Base-by-base conservation (phyloP, 2,329 filamentous ascomycete genomes). In the Colletotrichum cereale region DNA sequence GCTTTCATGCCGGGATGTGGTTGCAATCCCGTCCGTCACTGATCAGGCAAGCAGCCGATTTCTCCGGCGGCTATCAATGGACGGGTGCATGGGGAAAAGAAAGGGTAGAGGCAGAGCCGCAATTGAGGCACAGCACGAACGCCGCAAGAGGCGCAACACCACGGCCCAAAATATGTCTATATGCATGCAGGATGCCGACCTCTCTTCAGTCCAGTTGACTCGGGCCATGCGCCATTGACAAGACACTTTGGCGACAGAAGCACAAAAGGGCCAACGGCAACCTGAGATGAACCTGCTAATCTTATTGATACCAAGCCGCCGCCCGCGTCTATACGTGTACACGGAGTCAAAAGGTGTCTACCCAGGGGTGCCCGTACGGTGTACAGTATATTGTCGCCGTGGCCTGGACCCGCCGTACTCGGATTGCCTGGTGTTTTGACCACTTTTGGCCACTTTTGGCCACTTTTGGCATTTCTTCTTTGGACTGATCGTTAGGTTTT, bases 251-350 rank as follows among this genome's bases (percentile, higher is more conserved):
- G 16, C 31, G 18, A 62, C 26, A n/a, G 16, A n/a, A 68, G n/a
- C 29, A n/a, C 7, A 31, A 26, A 47, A 36, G 10, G 10, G 26
- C n/a, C 60, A 38, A 26, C 60, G 11, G 18, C 21, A 36, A 71
- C 65, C 68, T 71, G 65, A 71, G 68, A 71, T 68, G 68, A 71
- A 71, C 68, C 58, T 63, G 68, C 52, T 68, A 65, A 34, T 71
- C 68, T 26, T 65, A 65, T 65, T 53, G 58, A 65, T 66, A 53
- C 26, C n/a, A 47, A 57, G 60, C 34, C 29, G 36, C 18, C 24
- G 29, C 38, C 24, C 29, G 61, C 53, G 21, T 55, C 62, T 48
- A 10, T 44, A 53, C 36, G 11, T 48, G 5, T 44, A 53, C 36
- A 14, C 50, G 16, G 44, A 52, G 50, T 29, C 31, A 44, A 53